Percentiles rank a stretch among this genome's conserved stretches.
Conservation (phyloP, 2,329 filamentous ascomycete genomes). For the Huntiella savannae region DNA sequence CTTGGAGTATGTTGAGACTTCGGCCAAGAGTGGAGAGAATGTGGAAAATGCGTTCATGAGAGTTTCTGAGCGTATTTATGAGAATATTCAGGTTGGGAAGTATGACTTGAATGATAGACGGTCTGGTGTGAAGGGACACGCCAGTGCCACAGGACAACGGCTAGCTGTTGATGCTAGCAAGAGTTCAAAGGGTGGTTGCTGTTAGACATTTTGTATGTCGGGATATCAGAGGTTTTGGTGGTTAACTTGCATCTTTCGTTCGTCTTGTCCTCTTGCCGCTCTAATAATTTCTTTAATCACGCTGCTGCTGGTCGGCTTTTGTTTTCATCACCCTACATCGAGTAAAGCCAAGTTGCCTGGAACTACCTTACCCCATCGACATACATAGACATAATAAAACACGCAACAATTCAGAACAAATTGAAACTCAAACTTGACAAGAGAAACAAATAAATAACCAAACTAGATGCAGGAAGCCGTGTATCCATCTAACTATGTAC, state of each 20-base stretch:
- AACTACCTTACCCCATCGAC: too few relatives aligned
- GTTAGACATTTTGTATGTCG: constrained; percentile 17
- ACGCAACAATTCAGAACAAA: too few relatives aligned
- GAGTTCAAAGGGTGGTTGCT: constrained; percentile 26
- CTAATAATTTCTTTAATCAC: too few relatives aligned
- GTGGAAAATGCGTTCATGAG: constrained; percentile 87
- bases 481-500: too few relatives aligned
- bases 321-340: too few relatives aligned
- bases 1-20: constrained; percentile 88
- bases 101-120: constrained; percentile 89
- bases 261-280: not conserved
- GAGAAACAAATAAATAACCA: too few relatives aligned
- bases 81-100: constrained; percentile 86
- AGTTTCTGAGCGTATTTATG: constrained; percentile 86
- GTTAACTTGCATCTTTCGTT: not conserved
- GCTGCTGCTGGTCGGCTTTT: too few relatives aligned
- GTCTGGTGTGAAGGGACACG: constrained; percentile 68
- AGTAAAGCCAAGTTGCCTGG: too few relatives aligned
- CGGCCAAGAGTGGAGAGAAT: constrained; percentile 83
- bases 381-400: too few relatives aligned
- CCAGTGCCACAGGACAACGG: constrained; percentile 28
- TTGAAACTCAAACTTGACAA: too few relatives aligned
- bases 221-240: too few relatives aligned
- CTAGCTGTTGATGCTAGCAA: constrained; percentile 23
- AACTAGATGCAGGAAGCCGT: too few relatives aligned